A percentile compares a stretch with the other conserved stretches of the same genome.
Conservation (phyloP, 106 monocot genomes). For the Dioscorea zingiberensis region DNA sequence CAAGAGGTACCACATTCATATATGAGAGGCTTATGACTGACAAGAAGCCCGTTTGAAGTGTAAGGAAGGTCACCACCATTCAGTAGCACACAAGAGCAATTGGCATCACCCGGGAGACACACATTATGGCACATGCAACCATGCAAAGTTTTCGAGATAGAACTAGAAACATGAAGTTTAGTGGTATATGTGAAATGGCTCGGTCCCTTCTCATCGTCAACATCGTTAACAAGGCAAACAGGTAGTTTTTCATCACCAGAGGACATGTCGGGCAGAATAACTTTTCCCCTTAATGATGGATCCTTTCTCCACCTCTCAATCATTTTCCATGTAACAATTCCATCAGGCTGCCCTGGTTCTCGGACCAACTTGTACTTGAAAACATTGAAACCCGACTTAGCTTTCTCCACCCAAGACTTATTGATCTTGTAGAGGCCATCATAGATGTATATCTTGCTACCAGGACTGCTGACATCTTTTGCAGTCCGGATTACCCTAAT, state of each 20-base stretch:
- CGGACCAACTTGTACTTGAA: conserved; percentile 72
- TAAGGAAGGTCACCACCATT: conserved; percentile 74
- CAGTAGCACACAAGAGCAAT: conserved; percentile 41
- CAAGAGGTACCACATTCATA: conserved; percentile 65
- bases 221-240: conserved; percentile 71
- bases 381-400: conserved; percentile 54
- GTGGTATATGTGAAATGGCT: conserved; percentile 45
- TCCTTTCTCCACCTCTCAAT: conserved; percentile 51
- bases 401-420: conserved; percentile 56
- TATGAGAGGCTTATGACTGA: conserved; percentile 49
- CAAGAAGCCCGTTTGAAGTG: conserved; percentile 46
- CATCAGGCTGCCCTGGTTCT: conserved; percentile 62
- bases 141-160: conserved; percentile 13
- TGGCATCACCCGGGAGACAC: conserved; percentile 44
- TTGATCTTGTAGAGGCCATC: conserved; percentile 75
- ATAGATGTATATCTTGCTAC: conserved; percentile 68
- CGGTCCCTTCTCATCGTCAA: conserved; percentile 53
- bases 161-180: conserved; percentile 20
- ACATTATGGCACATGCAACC: conserved; percentile 51
- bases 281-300: conserved; percentile 40
- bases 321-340: conserved; percentile 52
- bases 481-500: conserved; percentile 65
- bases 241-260: conserved; percentile 51
- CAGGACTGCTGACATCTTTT: conserved; percentile 20
- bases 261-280: conserved; percentile 52